These are phyloP conservation scores for Neurospora sp. DNA, from an alignment of 495 filamentous ascomycete genomes.

Conservation along the genomic window DNA sequence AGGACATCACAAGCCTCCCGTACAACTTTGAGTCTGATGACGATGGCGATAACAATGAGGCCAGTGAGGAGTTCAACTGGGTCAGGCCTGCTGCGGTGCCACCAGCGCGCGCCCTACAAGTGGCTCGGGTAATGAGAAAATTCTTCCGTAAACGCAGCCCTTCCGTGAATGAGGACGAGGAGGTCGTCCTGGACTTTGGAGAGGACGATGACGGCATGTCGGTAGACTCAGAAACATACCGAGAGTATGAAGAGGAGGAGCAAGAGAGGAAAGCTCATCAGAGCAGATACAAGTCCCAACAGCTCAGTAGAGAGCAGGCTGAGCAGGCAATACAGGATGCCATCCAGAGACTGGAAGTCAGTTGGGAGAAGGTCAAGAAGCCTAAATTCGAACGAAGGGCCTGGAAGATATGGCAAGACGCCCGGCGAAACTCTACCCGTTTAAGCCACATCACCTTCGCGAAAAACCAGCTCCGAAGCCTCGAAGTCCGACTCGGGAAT, in stretches of 20 bases:
- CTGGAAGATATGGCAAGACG: conserved; percentile 50
- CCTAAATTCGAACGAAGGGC: conserved; percentile 45
- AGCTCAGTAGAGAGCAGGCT: conserved; percentile 38
- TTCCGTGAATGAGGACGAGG: conserved; percentile 32
- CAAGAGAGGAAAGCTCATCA: conserved; percentile 3
- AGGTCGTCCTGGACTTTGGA: conserved; percentile 50
- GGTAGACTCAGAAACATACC: conserved; percentile 41
- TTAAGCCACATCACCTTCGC: conserved; percentile 12
- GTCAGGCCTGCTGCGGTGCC: conserved; percentile 10
- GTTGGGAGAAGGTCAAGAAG: conserved; percentile 47
- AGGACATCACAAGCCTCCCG: neutral
- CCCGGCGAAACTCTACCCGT: conserved; percentile 17
- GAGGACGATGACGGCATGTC: conserved; percentile 56
- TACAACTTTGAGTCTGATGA: neutral
- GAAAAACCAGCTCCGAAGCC: conserved; percentile 5
- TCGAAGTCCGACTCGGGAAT: conserved; percentile 40
- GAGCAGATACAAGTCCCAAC: neutral
- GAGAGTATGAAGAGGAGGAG: conserved; percentile 32
- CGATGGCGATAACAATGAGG: neutral
- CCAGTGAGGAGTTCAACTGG: conserved; percentile 15
- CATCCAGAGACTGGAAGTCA: conserved; percentile 39
- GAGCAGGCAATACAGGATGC: conserved; percentile 40
- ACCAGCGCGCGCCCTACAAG: conserved; percentile 31
- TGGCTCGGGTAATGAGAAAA: conserved; percentile 27
- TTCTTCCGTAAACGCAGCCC: conserved; percentile 17